Evolutionary conservation across 1,284 basidiomycete species (phyloP), one percentile per base, ranked within the genome.

Genomic region (Boletellus deceptivus): DNA sequence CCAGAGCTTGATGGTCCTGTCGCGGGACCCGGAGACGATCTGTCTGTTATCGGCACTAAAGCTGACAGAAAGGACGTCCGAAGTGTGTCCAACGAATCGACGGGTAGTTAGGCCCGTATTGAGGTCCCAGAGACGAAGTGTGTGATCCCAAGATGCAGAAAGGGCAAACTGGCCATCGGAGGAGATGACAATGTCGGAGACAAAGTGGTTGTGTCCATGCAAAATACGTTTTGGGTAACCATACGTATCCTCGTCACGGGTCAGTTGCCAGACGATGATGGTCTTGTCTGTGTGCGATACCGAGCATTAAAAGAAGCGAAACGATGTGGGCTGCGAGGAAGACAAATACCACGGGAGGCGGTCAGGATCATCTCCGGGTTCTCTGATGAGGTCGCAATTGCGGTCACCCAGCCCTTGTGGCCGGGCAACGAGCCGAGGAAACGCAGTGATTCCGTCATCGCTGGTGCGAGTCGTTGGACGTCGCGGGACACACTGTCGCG

Each of bases 61-160:
- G 74, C 91, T 93, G 77, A 97, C 93, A 60, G 93, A 97, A 58
- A 99, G 84, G 59, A 99, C 97, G 70, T 99, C 97, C 61, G 91
- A 91, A 61, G 87, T 96, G 83, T 99, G 97, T 65, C 97, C 97
- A 64, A 99, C 91, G 71, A 99, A 99, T 69, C 93, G 91, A 68
- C 92, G 89, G 62, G 94, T 97, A 58, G 94, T 98, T 60, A 82
- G 73, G 58, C 95, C 95, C 46, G 89, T 95, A 84, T 96, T 97
- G 55, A 98, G 83, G 75, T 98, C 97, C 97, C 97, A 99, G 57
- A 99, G 87, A 70, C 97, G 92, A 66, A 99, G 91, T 49, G 97
- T 98, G 81, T 99, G 96, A 80, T 99, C 97, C 97, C 97, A 99
- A 47, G 96, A 99, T 45, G 97, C 91, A 56, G 97, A 99, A 57